phyloP scores from a whole-genome alignment of 371 early-diverging fungal species.

The Scutellospora calospora region DNA sequence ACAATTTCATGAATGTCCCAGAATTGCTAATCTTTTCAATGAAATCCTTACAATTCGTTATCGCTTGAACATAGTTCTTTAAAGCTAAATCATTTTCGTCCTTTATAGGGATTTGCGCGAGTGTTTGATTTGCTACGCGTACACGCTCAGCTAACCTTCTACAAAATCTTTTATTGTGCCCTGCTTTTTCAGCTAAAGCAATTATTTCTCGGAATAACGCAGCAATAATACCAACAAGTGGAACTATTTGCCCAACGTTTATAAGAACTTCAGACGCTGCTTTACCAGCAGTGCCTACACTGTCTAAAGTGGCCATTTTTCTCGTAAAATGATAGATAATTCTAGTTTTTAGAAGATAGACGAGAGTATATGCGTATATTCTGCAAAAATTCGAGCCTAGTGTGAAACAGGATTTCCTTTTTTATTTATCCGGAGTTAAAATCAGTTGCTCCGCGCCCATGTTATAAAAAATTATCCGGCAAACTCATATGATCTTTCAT shows the following conservation, averaged over 20 bases:
- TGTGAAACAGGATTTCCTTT: no score
- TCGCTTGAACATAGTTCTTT: not conserved
- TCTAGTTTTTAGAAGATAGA: no score
- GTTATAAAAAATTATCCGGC: no score
- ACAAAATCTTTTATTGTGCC: conserved; percentile 26
- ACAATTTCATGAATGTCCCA: not conserved
- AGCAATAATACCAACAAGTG: not conserved
- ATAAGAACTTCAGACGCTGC: not conserved
- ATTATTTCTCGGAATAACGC: not conserved
- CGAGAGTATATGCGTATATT: no score
- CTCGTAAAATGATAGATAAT: no score
- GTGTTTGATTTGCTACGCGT: not conserved
- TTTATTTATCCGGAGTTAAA: no score
- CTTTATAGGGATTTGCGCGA: not conserved
- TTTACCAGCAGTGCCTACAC: no score
- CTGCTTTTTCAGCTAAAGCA: conserved; percentile 12
- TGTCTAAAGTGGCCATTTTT: no score
- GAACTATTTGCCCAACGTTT: not conserved
- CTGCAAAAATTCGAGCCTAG: no score
- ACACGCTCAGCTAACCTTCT: not conserved
- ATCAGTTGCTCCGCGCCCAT: no score
- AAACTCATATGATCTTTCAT: no score
- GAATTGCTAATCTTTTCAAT: conserved; percentile 18
- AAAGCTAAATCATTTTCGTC: conserved; percentile 3
- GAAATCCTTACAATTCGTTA: not conserved